Percentiles rank a stretch among this genome's conserved stretches.
These are phyloP conservation scores for Dothiorella sarmentorum DNA, from an alignment of 2,329 filamentous ascomycete species.

Conservation along the genomic window DNA sequence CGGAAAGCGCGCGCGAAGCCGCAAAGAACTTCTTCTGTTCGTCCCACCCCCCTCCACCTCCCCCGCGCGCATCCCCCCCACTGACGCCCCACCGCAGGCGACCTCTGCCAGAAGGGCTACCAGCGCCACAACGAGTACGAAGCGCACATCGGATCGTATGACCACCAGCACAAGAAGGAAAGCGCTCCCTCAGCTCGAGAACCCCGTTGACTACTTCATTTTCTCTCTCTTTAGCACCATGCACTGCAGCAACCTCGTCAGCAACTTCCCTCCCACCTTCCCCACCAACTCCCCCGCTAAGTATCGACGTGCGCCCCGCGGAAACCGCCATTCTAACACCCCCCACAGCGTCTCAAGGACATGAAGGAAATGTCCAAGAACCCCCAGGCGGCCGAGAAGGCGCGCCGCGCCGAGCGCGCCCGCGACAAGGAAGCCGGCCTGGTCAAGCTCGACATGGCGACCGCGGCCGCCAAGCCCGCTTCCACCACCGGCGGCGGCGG, in stretches of 20 bases:
- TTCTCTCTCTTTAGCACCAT: too few relatives aligned
- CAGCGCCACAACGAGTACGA: constrained; percentile 94
- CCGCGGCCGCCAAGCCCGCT: neutral
- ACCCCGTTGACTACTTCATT: constrained; percentile 12
- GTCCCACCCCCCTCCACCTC: neutral
- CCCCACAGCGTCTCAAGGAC: constrained; percentile 64
- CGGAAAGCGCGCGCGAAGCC: constrained; percentile 67
- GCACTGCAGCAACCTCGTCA: too few relatives aligned
- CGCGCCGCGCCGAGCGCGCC: constrained; percentile 59
- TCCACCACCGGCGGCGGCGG: constrained; percentile 27
- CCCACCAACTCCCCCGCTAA: neutral
- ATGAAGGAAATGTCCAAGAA: constrained; percentile 82
- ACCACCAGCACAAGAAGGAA: constrained; percentile 86
- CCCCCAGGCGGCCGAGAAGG: constrained; percentile 61
- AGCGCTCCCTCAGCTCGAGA: too few relatives aligned
- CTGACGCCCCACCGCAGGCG: constrained; percentile 42
- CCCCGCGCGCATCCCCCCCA: neutral
- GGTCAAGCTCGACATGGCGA: constrained; percentile 7
- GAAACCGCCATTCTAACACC: neutral
- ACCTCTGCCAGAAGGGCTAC: constrained; percentile 91
- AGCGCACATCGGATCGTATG: constrained; percentile 88
- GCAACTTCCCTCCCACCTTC: neutral
- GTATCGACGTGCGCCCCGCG: neutral
- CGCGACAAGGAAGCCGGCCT: constrained; percentile 62
- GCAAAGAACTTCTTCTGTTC: constrained; percentile 74